These are phyloP conservation scores for Pseudovirgaria hyperparasitica DNA, from an alignment of 2,329 filamentous ascomycete species.

Conservation along the genomic window DNA sequence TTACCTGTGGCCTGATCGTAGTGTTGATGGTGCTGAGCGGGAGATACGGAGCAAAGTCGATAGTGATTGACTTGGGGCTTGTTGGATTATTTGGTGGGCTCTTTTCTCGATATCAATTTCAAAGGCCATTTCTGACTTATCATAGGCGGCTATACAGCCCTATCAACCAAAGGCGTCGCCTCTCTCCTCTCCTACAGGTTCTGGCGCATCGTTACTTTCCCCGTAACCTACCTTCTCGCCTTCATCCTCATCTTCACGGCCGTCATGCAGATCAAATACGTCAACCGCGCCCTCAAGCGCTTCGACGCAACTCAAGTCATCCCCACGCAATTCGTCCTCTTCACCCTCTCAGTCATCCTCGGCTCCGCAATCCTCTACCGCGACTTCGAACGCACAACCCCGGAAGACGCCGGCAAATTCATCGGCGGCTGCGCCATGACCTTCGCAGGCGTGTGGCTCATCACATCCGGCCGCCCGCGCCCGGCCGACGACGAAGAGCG, in stretches of 20 bases:
- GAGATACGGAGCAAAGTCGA: conserved; percentile 71
- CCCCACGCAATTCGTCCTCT: conserved; percentile 92
- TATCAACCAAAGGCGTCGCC: conserved; percentile 92
- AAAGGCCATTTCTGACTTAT: conserved; percentile 5
- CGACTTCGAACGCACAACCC: conserved; percentile 77
- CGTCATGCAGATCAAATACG: conserved; percentile 92
- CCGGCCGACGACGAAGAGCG: conserved; percentile 48
- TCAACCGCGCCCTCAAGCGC: conserved; percentile 79
- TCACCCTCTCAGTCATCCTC: conserved; percentile 89
- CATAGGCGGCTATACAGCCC: conserved; percentile 81
- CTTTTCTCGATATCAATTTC: not conserved
- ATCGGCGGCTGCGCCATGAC: conserved; percentile 82
- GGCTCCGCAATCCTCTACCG: conserved; percentile 88
- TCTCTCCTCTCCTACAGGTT: conserved; percentile 88
- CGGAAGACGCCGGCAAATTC: conserved; percentile 68
- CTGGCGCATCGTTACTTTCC: conserved; percentile 78
- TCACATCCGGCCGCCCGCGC: conserved; percentile 67
- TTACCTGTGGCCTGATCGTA: conserved; percentile 62
- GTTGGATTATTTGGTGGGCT: conserved; percentile 80
- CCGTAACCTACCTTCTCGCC: conserved; percentile 79
- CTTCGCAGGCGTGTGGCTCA: conserved; percentile 93
- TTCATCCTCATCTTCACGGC: conserved; percentile 71
- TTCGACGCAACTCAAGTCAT: conserved; percentile 98
- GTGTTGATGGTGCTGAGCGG: conserved; percentile 71
- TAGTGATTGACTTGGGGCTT: conserved; percentile 83